These are phyloP conservation scores for Talaromyces proteolyticus DNA, from an alignment of 495 filamentous ascomycete species.

Conservation along the genomic window DNA sequence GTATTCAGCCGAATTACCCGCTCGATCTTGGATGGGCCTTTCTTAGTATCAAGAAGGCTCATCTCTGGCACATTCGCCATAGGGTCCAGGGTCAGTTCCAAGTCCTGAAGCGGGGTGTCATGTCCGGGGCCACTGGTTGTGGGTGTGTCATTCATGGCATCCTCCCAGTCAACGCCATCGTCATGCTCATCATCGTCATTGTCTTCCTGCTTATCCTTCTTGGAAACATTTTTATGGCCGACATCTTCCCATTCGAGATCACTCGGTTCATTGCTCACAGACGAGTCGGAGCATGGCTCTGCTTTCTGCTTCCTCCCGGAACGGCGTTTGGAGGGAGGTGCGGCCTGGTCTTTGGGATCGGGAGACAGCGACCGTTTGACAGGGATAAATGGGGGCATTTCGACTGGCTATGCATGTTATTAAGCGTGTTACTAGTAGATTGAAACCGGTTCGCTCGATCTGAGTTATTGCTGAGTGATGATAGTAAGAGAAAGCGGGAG, in stretches of 20 bases:
- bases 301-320: slow-evolving; percentile 39
- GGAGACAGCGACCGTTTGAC: slow-evolving; percentile 36
- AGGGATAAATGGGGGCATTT: slow-evolving; percentile 47
- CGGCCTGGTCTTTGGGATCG: slow-evolving; percentile 35
- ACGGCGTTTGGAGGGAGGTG: slow-evolving; percentile 63
- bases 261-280: slow-evolving; percentile 54
- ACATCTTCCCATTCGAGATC: slow-evolving; percentile 8
- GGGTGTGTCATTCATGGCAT: slow-evolving; percentile 54
- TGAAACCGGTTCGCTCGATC: no score
- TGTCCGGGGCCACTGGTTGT: slow-evolving; percentile 20
- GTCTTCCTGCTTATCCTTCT: slow-evolving; percentile 14
- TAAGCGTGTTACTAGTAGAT: no score
- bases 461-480: no score
- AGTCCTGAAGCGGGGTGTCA: slow-evolving; percentile 40
- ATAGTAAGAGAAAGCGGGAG: no score
- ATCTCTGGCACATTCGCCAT: slow-evolving; percentile 46
- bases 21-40: slow-evolving; percentile 80
- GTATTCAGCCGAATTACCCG: slow-evolving; percentile 68
- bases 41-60: slow-evolving; percentile 64
- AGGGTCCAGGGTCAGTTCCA: slow-evolving; percentile 70
- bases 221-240: slow-evolving; percentile 5
- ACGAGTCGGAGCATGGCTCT: slow-evolving; percentile 50
- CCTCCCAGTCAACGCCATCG: slow-evolving; percentile 81
- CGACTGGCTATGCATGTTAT: no score
- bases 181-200: slow-evolving; percentile 48